These are phyloP conservation scores for Cerrena zonata DNA, from an alignment of 1,284 basidiomycete species.

Conservation along the genomic window DNA sequence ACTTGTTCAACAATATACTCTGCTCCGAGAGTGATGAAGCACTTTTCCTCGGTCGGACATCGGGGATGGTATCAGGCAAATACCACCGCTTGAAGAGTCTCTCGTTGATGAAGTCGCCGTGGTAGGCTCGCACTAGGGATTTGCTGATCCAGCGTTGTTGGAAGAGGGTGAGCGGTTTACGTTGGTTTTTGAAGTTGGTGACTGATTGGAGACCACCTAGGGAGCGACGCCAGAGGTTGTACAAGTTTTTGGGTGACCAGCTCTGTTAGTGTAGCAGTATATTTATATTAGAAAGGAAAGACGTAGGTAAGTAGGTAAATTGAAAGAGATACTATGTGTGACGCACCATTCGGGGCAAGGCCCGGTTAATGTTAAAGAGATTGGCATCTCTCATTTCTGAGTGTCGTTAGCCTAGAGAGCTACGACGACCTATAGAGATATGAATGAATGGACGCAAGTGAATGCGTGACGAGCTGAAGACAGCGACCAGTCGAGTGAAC, in stretches of 20 bases:
- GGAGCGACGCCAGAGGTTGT: conserved; percentile 59
- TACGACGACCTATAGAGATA: not conserved
- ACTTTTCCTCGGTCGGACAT: conserved; percentile 62
- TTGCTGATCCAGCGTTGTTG: conserved; percentile 92
- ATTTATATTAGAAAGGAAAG: too few species aligned
- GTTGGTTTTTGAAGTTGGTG: conserved; percentile 53
- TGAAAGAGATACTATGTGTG: conserved; percentile 6
- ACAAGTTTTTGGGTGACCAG: conserved; percentile 74
- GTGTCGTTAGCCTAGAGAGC: not conserved
- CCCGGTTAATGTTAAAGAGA: conserved; percentile 32
- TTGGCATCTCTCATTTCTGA: conserved; percentile 35
- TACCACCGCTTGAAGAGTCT: conserved; percentile 95
- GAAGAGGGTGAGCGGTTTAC: conserved; percentile 67
- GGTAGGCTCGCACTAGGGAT: conserved; percentile 87
- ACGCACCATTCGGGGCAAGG: conserved; percentile 42
- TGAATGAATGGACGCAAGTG: not conserved
- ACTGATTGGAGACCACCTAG: conserved; percentile 39
- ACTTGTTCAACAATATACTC: conserved; percentile 24
- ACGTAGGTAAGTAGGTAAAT: too few species aligned
- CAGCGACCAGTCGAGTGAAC: too few species aligned
- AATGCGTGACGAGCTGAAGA: conserved; percentile 6
- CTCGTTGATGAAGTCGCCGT: conserved; percentile 92
- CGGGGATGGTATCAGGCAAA: conserved; percentile 81
- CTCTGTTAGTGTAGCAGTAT: too few species aligned
- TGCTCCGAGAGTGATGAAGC: conserved; percentile 32